These are phyloP conservation scores for Sphaerulina vaccinii DNA, from an alignment of 2,329 filamentous ascomycete species.

Conservation along the genomic window DNA sequence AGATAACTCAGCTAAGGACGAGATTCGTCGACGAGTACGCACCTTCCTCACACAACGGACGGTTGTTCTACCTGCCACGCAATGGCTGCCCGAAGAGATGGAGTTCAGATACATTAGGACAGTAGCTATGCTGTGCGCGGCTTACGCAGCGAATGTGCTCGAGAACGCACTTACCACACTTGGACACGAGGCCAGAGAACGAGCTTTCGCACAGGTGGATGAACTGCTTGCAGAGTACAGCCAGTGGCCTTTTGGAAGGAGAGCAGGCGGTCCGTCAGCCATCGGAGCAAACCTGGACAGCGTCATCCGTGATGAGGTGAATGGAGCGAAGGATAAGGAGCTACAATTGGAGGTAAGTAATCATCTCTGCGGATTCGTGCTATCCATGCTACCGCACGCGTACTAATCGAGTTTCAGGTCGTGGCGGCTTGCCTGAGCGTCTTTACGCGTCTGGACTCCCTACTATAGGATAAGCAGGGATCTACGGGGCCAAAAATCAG, in stretches of 20 bases:
- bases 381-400: constrained; percentile 27
- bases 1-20: constrained; percentile 94
- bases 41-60: constrained; percentile 92
- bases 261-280: constrained; percentile 70
- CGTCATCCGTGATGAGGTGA: constrained; percentile 82
- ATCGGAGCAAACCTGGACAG: constrained; percentile 91
- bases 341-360: constrained; percentile 82
- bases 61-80: constrained; percentile 79
- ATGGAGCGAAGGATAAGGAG: constrained; percentile 85
- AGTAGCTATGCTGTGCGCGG: constrained; percentile 93
- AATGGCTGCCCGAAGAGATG: constrained; percentile 89
- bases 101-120: constrained; percentile 93
- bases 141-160: constrained; percentile 95
- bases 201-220: constrained; percentile 95
- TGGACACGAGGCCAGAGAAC: constrained; percentile 88
- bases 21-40: constrained; percentile 88
- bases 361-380: neutral
- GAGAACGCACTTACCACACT: constrained; percentile 96
- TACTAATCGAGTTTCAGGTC: constrained; percentile 56
- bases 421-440: constrained; percentile 95
- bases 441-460: constrained; percentile 93
- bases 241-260: constrained; percentile 92
- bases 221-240: constrained; percentile 94
- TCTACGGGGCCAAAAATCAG: no score
- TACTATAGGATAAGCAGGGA: constrained; percentile 62